Evolutionary conservation across 192 early-diverging fungal genomes (phyloP).

Genomic region (Globomyces pollinis-pini): DNA sequence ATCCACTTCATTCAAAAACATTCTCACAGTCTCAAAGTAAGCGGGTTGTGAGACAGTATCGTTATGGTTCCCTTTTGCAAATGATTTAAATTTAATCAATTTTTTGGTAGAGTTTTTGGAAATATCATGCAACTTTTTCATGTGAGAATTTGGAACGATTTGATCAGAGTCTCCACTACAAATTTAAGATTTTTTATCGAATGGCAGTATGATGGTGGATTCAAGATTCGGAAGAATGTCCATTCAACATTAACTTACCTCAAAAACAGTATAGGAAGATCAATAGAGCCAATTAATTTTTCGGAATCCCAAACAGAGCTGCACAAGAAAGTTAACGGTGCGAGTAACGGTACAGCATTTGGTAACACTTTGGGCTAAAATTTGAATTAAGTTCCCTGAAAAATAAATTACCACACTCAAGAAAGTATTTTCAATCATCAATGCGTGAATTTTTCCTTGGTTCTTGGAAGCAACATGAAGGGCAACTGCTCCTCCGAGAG

Average conservation of each 20-base stretch:
- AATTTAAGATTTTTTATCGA: constrained; percentile 59
- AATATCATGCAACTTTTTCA: constrained; percentile 66
- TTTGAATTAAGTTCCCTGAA: no score
- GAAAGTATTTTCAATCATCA: constrained; percentile 95
- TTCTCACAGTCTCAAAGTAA: constrained; percentile 70
- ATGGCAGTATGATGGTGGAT: no score
- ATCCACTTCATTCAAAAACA: constrained; percentile 37
- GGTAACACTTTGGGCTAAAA: constrained; percentile 78
- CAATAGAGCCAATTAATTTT: constrained; percentile 58
- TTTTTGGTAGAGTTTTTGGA: constrained; percentile 14
- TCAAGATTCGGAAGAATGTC: no score
- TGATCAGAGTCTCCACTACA: constrained; percentile 76
- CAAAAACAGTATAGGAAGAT: constrained; percentile 77
- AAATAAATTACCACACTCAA: constrained; percentile 57
- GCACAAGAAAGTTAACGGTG: constrained; percentile 64
- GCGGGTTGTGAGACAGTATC: constrained; percentile 78
- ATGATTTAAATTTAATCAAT: constrained; percentile 30
- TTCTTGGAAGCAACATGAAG: constrained; percentile 75
- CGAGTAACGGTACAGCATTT: constrained; percentile 65
- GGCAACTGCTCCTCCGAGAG: constrained; percentile 93
- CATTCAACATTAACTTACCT: no score
- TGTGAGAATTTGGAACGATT: constrained; percentile 78
- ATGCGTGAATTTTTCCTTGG: constrained; percentile 69
- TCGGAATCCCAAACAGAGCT: constrained; percentile 81
- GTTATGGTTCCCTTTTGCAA: constrained; percentile 79